These are phyloP conservation scores for Paramyrothecium roridum DNA, from an alignment of 2,329 filamentous ascomycete genomes.

Conservation along the genomic window DNA sequence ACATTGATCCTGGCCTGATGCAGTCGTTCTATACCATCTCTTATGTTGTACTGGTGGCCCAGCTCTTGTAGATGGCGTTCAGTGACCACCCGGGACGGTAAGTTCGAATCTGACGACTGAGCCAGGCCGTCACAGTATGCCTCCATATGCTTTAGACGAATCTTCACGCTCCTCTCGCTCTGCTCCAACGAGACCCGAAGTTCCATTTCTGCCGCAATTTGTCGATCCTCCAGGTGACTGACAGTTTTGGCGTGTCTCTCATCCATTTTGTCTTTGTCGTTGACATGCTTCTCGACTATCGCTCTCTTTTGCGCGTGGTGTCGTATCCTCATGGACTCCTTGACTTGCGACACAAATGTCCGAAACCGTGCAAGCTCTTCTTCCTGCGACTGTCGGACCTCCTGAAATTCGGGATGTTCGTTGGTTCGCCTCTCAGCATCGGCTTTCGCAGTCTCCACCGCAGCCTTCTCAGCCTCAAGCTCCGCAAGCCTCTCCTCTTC, in stretches of 20 bases:
- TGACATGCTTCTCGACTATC: constrained; percentile 43
- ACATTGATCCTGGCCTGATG: constrained; percentile 62
- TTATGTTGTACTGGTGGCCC: constrained; percentile 57
- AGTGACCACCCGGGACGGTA: constrained; percentile 53
- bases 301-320: constrained; percentile 46
- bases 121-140: constrained; percentile 59
- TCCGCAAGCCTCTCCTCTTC: constrained; percentile 45
- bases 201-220: constrained; percentile 62
- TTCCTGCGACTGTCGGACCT: constrained; percentile 40
- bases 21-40: constrained; percentile 56
- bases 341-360: constrained; percentile 44
- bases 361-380: constrained; percentile 51
- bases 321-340: constrained; percentile 46
- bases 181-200: constrained; percentile 51
- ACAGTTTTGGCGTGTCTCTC: constrained; percentile 52
- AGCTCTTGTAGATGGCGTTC: constrained; percentile 57
- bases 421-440: constrained; percentile 45
- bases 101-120: constrained; percentile 29
- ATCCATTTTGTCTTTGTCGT: constrained; percentile 48
- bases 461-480: constrained; percentile 43
- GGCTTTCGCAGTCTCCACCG: constrained; percentile 37
- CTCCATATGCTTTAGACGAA: constrained; percentile 63
- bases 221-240: constrained; percentile 56
- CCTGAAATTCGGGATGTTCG: constrained; percentile 39
- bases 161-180: constrained; percentile 52